Conservation (phyloP, 2,329 filamentous ascomycete species). For the Penicillium sp. region DNA sequence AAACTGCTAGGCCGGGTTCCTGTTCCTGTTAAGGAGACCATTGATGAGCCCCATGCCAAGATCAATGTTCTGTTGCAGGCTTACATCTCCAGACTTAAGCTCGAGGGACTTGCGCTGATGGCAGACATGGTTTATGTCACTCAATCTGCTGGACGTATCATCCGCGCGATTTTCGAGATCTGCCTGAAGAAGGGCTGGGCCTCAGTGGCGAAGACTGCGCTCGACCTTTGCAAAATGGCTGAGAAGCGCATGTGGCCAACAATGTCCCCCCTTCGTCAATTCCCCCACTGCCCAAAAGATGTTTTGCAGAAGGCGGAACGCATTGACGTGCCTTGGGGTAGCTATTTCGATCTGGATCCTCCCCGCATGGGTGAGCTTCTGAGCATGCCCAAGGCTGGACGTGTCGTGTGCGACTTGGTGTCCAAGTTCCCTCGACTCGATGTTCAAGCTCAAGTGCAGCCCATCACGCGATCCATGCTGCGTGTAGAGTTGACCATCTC, state of each 20-base stretch:
- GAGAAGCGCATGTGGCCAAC: conserved; percentile 99
- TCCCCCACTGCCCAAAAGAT: conserved; percentile 76
- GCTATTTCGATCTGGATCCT: conserved; percentile 93
- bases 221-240: conserved; percentile 97
- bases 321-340: conserved; percentile 90
- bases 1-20: conserved; percentile 88
- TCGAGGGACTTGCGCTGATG: conserved; percentile 94
- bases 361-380: conserved; percentile 94
- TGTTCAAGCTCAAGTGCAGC: conserved; percentile 89
- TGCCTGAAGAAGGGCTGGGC: conserved; percentile 97
- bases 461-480: conserved; percentile 90
- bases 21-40: conserved; percentile 94
- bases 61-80: conserved; percentile 97
- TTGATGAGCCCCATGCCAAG: conserved; percentile 95
- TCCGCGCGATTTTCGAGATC: conserved; percentile 95
- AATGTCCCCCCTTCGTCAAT: conserved; percentile 93
- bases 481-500: conserved; percentile 86
- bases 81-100: conserved; percentile 90
- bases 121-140: conserved; percentile 98
- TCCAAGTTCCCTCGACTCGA: conserved; percentile 91
- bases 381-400: conserved; percentile 83
- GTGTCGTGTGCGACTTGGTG: conserved; percentile 79
- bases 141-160: conserved; percentile 92
- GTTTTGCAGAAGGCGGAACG: conserved; percentile 90
- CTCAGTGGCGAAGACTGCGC: conserved; percentile 83